Evolutionary conservation across 768 basidiomycete genomes (phyloP).

Genomic region (Mrakia blollopis): DNA sequence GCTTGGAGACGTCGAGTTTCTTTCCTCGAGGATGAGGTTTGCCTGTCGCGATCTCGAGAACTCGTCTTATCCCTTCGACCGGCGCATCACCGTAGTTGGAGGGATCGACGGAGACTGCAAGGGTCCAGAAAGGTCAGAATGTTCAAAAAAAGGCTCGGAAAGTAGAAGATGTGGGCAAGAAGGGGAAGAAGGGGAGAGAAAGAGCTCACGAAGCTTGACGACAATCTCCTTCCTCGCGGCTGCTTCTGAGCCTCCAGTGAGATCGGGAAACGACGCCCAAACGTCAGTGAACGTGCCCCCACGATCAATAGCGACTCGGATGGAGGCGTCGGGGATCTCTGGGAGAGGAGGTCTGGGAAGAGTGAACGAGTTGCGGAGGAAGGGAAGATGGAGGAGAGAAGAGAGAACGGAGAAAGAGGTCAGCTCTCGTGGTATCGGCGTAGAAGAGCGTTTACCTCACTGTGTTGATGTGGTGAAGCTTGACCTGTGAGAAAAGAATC

Average conservation of each 20-base stretch:
- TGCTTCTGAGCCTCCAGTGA: slow-evolving; percentile 14
- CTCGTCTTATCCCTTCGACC: slow-evolving; percentile 36
- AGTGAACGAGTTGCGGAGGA: not conserved
- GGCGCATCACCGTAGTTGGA: slow-evolving; percentile 36
- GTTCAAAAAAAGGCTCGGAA: no score
- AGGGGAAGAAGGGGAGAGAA: not conserved
- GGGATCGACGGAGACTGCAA: slow-evolving; percentile 35
- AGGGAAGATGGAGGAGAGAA: not conserved
- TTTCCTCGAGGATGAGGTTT: slow-evolving; percentile 29
- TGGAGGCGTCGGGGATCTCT: slow-evolving; percentile 12
- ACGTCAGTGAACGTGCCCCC: slow-evolving; percentile 34
- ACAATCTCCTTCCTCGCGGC: slow-evolving; percentile 32
- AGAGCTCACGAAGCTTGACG: slow-evolving; percentile 36
- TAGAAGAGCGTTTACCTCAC: not conserved
- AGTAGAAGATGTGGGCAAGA: no score
- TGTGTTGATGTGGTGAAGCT: not conserved
- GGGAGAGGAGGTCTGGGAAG: not conserved
- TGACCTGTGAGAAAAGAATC: not conserved
- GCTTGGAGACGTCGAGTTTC: slow-evolving; percentile 18
- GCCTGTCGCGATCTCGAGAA: slow-evolving; percentile 36
- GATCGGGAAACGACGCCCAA: slow-evolving; percentile 35
- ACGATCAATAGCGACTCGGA: slow-evolving; percentile 17
- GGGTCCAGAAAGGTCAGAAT: no score
- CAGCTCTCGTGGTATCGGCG: not conserved
- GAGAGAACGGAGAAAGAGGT: not conserved